phyloP scores from a whole-genome alignment of 768 basidiomycete species.

The Rhizopogon vulgaris region DNA sequence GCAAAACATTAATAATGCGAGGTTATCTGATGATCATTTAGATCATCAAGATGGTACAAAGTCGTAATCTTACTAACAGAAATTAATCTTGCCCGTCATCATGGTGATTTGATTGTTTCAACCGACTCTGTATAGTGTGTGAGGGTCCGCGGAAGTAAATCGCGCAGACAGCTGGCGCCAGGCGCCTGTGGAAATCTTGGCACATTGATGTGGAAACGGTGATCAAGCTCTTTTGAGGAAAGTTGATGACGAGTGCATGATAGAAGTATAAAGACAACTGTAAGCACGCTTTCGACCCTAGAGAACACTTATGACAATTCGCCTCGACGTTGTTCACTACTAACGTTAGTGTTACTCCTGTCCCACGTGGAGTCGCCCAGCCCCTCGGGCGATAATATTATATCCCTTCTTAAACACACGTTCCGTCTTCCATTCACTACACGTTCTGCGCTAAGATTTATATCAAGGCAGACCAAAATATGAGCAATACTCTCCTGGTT shows the following conservation, averaged over 20 bases:
- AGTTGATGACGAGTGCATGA: background rate
- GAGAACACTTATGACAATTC: too few relatives aligned
- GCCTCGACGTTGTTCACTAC: background rate
- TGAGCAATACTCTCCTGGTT: constrained; percentile 10
- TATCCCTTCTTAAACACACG: background rate
- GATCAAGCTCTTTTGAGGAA: background rate
- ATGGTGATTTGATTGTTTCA: background rate
- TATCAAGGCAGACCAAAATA: background rate
- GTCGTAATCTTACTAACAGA: background rate
- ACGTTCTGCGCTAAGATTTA: background rate
- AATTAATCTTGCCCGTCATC: background rate
- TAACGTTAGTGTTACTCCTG: background rate
- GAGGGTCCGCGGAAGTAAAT: background rate
- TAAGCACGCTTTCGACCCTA: background rate
- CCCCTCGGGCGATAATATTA: background rate
- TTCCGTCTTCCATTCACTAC: background rate
- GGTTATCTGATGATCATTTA: background rate
- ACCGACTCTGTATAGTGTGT: background rate
- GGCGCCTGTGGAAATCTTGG: too few relatives aligned
- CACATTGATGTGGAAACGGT: too few relatives aligned
- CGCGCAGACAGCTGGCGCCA: background rate
- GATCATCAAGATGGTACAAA: too few relatives aligned
- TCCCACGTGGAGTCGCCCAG: constrained; percentile 6
- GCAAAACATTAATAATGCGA: background rate
- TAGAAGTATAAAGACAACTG: background rate